Base-by-base conservation (phyloP, 163 green algal genomes). In the Volvox carteri region DNA sequence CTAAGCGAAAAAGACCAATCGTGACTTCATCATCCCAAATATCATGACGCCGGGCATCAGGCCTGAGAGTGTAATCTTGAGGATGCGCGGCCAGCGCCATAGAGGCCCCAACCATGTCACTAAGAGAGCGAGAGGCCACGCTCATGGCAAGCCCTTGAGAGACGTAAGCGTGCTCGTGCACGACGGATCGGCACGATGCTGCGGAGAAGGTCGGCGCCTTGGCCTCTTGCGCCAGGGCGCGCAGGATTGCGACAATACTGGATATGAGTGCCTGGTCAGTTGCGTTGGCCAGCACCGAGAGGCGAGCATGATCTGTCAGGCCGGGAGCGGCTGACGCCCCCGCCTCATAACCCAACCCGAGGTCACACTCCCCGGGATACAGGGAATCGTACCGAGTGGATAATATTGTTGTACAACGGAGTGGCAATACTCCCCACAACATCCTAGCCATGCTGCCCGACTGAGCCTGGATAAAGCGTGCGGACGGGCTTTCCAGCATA, bases 1-100 rank as follows among this genome's bases (percentile, higher is more conserved):
- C 70, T 30, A 23, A 16, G 16, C 73, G 73, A 4, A 80, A 23
- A 28, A 44, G 8, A 23, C 52, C 37, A 41, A 62, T 62, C 2
- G 73, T 65, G n/a, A 3, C 4, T 41, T 39, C 73, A 41, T 80
- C 42, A 23, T 80, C 73, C 73, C 73, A 80, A 6, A 80, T 65
- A 28, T 80, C 73, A 2, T 42, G 18, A 19, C 44, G 44, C 21
- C 73, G 42, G 44, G 4, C 8, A 23, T 48, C 42, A 1, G 30
- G 50, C 14, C n/a, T 54, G 28, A 72, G 11, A 0, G 37, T 21
- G 4, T 62, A 12, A n/a, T n/a, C n/a, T n/a, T n/a, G n/a, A n/a
- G n/a, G n/a, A n/a, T n/a, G n/a, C n/a, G n/a, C n/a, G n/a, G n/a
- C n/a, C n/a, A n/a, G n/a, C n/a, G 42, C 44, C 4, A 44, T 23